Conservation (phyloP, 768 basidiomycete genomes). For the Megacollybia marginata region DNA sequence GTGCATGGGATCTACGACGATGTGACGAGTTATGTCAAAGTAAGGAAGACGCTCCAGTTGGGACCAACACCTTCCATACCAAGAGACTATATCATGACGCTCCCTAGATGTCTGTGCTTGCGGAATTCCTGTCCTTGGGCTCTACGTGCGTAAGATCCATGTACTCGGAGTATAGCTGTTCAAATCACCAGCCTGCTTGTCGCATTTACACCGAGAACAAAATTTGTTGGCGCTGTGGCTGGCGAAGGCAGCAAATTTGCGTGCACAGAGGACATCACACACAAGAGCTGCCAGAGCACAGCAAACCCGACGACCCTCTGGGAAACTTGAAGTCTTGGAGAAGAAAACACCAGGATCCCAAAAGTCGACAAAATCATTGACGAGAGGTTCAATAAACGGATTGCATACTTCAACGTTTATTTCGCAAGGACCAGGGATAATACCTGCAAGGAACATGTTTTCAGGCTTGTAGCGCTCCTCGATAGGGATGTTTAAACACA, state of each 20-base stretch:
- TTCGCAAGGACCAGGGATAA: slow-evolving; percentile 33
- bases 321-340: slow-evolving; percentile 13
- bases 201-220: background rate
- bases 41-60: too few relatives aligned
- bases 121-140: too few relatives aligned
- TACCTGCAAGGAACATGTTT: slow-evolving; percentile 34
- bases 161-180: too few relatives aligned
- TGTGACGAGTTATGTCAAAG: too few relatives aligned
- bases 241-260: slow-evolving; percentile 18
- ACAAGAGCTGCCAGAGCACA: slow-evolving; percentile 25
- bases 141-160: too few relatives aligned
- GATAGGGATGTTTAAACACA: slow-evolving; percentile 28
- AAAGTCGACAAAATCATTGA: slow-evolving; percentile 25
- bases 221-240: background rate
- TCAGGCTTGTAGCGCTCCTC: slow-evolving; percentile 24
- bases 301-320: slow-evolving; percentile 17
- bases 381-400: slow-evolving; percentile 22
- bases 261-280: slow-evolving; percentile 24
- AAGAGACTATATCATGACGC: too few relatives aligned
- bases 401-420: slow-evolving; percentile 26
- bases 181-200: too few relatives aligned
- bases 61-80: too few relatives aligned
- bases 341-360: slow-evolving; percentile 24
- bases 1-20: too few relatives aligned
- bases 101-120: too few relatives aligned